A percentile compares a stretch with the other conserved stretches of the same genome.
These are phyloP conservation scores for Trematosphaeria pertusa DNA, from an alignment of 2,329 filamentous ascomycete genomes.

Conservation along the genomic window DNA sequence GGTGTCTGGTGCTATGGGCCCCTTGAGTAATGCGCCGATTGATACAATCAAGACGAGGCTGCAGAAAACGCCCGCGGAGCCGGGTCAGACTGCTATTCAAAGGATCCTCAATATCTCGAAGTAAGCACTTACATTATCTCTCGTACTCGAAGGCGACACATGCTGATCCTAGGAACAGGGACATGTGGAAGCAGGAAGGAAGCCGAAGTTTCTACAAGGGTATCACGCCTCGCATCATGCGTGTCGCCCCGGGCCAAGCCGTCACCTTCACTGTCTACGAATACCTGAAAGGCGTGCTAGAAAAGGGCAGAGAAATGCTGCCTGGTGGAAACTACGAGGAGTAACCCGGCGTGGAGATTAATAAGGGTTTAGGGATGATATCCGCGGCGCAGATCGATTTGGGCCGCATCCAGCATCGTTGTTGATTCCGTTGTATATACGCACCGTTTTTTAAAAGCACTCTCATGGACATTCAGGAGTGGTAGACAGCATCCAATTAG, in stretches of 20 bases:
- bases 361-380: conserved; percentile 16
- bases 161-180: conserved; percentile 33
- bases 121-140: conserved; percentile 64
- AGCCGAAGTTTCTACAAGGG: conserved; percentile 97
- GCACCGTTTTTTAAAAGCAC: too few relatives aligned
- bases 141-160: not conserved
- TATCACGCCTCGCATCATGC: conserved; percentile 96
- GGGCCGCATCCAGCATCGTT: conserved; percentile 11
- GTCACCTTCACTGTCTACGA: conserved; percentile 70
- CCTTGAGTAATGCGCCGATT: conserved; percentile 94
- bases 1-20: conserved; percentile 92
- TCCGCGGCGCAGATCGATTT: conserved; percentile 14
- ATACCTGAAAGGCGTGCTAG: conserved; percentile 57
- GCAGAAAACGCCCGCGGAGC: conserved; percentile 85
- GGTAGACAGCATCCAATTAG: not conserved
- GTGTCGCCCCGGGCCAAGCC: conserved; percentile 93
- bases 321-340: conserved; percentile 59
- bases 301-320: conserved; percentile 56
- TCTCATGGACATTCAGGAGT: too few relatives aligned
- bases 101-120: conserved; percentile 78
- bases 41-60: conserved; percentile 98
- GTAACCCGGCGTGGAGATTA: conserved; percentile 36
- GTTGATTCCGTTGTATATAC: too few relatives aligned
- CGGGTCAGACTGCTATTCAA: conserved; percentile 79
- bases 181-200: conserved; percentile 80